Conservation (phyloP, 2,329 filamentous ascomycete species). For the Metarhizium robertsii region DNA sequence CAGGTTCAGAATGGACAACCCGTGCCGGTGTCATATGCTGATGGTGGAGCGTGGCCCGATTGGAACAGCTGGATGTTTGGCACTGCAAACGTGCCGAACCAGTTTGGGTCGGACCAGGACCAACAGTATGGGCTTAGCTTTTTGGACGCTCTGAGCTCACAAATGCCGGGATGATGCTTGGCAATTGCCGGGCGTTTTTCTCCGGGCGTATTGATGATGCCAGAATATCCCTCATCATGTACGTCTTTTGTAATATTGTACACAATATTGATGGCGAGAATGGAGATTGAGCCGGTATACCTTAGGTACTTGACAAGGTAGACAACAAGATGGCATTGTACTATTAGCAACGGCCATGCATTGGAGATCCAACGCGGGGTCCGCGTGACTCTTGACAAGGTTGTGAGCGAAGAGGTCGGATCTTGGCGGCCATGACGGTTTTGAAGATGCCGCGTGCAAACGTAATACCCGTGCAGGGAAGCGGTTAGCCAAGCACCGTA, state of each 20-base stretch:
- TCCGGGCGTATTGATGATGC: neutral
- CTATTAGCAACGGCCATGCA: too few species aligned
- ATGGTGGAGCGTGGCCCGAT: conserved; percentile 5
- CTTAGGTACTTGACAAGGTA: neutral
- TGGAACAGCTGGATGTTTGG: conserved; percentile 20
- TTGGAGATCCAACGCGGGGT: too few species aligned
- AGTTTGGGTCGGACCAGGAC: conserved; percentile 12
- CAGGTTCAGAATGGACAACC: conserved; percentile 3
- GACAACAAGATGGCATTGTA: too few species aligned
- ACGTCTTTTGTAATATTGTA: neutral
- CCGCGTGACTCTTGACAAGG: too few species aligned
- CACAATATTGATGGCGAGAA: neutral
- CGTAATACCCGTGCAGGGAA: too few species aligned
- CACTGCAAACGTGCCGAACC: conserved; percentile 5
- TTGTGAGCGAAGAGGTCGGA: too few species aligned
- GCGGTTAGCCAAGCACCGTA: too few species aligned
- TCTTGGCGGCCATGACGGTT: too few species aligned
- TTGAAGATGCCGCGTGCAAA: too few species aligned
- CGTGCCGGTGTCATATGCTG: neutral
- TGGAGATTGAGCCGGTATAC: neutral
- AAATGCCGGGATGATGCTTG: conserved; percentile 13
- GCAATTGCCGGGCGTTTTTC: neutral
- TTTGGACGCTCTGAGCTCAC: conserved; percentile 16
- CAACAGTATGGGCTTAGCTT: conserved; percentile 14
- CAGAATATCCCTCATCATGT: neutral